Evolutionary conservation across 83 land plant species (phyloP), one percentile per base, ranked within the genome.

Genomic region (Diphasiastrum complanatum): DNA sequence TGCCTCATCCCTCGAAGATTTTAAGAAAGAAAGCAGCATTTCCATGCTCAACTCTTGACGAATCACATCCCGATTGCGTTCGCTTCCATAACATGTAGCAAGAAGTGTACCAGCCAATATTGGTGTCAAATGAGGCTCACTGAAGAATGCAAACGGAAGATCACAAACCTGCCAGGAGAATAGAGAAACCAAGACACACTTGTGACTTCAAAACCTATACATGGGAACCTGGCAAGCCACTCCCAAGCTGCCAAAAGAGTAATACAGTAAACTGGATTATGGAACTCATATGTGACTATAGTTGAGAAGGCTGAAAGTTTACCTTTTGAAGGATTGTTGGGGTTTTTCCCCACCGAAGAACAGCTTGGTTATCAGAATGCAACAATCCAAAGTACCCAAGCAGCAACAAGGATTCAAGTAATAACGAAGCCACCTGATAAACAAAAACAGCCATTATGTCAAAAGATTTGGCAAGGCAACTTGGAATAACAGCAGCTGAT

Each of bases 311-410:
- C n/a, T 4, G 18, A 16, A 25, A 55, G 53, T 56, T 27, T 8
- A 85, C 97, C 90, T 92, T 92, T 79, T 87, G 95, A 45, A 92
- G 83, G 5, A 92, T 87, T 19, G 95, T 92, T 1, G 95, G 95
- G 41, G 85, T 81, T 61, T 85, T 87, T 20, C 97, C 97, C 97
- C 97, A 92, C 4, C 95, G 80, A 54, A 92, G 97, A 38, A 87
- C 91, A 46, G 85, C 97, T 76, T 87, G 97, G 57, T 92, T 87
- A 45, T 66, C 87, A 25, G 84, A 73, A 71, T 92, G 87, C 45
- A 85, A 73, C 67, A 92, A 68, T 4, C 91, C 69, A 72, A 89
- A 83, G 51, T 92, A 80, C n/a, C 95, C 81, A 51, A 92, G 82
- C 57, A 92, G 84, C 30, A 76, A 49, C 45, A 92, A 64, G 16